Conservation (phyloP, 163 green algal genomes). For the Smithsoniella earleae region DNA sequence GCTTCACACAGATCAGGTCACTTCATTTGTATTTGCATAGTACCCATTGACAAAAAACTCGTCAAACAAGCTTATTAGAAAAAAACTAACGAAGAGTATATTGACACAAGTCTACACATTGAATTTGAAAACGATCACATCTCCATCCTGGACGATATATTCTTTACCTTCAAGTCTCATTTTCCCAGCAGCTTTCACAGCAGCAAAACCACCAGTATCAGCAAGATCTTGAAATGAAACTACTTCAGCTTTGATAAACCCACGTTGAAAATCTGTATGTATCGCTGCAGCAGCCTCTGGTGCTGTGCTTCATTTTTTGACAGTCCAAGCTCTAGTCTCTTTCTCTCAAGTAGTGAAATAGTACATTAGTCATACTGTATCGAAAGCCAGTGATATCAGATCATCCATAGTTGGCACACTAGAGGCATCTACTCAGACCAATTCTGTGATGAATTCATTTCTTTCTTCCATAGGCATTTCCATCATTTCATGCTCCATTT, state of each 20-base stretch:
- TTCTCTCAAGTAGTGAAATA: constrained; percentile 96
- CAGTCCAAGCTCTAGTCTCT: constrained; percentile 93
- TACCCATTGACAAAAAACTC: too few relatives aligned
- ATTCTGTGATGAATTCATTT: too few relatives aligned
- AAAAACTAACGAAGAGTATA: too few relatives aligned
- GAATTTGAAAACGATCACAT: constrained; percentile 55
- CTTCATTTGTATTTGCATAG: too few relatives aligned
- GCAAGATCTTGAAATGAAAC: constrained; percentile 70
- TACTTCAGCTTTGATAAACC: constrained; percentile 97
- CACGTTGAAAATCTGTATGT: constrained; percentile 87
- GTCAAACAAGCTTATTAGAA: too few relatives aligned
- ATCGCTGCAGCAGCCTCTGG: constrained; percentile 67
- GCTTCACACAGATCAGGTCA: too few relatives aligned
- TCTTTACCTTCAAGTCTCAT: constrained; percentile 93
- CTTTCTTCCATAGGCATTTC: too few relatives aligned
- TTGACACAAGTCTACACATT: too few relatives aligned
- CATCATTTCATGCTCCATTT: too few relatives aligned
- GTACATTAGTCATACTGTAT: constrained; percentile 92
- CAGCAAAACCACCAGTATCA: constrained; percentile 66
- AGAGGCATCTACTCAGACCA: too few relatives aligned
- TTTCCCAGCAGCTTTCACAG: constrained; percentile 86
- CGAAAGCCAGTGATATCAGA: too few relatives aligned
- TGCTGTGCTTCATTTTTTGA: constrained; percentile 75
- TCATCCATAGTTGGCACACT: too few relatives aligned
- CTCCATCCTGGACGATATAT: constrained; percentile 74